Evolutionary conservation across 176 grass and related monocot genomes (phyloP).

Genomic region (Phoenix dactylifera): DNA sequence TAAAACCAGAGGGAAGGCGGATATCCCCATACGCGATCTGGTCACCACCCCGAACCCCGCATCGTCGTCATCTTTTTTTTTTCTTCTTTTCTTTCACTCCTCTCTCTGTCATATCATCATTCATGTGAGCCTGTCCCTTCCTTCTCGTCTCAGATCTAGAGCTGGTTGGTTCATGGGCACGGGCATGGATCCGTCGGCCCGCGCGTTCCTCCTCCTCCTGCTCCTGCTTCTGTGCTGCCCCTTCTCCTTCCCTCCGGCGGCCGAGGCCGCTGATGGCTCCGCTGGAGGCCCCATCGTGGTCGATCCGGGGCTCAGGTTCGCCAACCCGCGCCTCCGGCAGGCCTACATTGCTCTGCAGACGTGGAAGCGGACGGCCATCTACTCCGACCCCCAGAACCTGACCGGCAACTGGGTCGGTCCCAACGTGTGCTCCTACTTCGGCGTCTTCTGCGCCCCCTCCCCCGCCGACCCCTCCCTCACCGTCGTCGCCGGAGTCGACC

Average conservation of each 20-base stretch:
- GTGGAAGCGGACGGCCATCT: slow-evolving; percentile 50
- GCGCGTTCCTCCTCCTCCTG: background rate
- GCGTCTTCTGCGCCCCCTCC: slow-evolving; percentile 39
- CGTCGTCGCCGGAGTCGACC: slow-evolving; percentile 46
- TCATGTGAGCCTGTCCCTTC: too few relatives aligned
- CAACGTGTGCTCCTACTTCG: slow-evolving; percentile 45
- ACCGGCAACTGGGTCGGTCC: slow-evolving; percentile 43
- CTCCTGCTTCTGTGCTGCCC: background rate
- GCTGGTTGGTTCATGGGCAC: background rate
- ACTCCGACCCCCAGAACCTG: slow-evolving; percentile 49
- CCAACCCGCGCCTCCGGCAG: slow-evolving; percentile 23
- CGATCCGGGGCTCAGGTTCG: background rate
- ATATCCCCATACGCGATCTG: too few relatives aligned
- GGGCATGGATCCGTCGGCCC: background rate
- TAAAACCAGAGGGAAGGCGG: too few relatives aligned
- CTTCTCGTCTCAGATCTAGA: too few relatives aligned
- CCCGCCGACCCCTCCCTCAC: slow-evolving; percentile 1
- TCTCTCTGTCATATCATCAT: too few relatives aligned
- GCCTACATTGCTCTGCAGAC: slow-evolving; percentile 41
- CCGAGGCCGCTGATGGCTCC: background rate
- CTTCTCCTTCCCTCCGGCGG: background rate
- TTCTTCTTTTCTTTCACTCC: too few relatives aligned
- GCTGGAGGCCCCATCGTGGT: background rate
- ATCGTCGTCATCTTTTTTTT: too few relatives aligned
- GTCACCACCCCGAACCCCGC: too few relatives aligned